Conservation (phyloP, 2,329 filamentous ascomycete genomes). For the Microthyrium microscopicum region DNA sequence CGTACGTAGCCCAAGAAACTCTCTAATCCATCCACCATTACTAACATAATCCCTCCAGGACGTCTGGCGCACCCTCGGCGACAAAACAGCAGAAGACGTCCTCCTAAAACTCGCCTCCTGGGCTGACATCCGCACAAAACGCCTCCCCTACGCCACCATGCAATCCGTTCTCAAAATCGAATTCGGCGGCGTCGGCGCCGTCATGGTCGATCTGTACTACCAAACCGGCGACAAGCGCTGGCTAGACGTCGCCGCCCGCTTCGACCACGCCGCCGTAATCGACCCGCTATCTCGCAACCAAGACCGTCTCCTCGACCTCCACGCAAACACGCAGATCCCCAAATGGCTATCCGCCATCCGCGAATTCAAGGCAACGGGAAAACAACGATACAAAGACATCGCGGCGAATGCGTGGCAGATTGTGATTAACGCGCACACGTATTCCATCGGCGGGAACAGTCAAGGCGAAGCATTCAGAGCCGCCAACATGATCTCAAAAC, state of each 20-base stretch:
- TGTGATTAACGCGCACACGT: no score
- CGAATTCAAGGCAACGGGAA: no score
- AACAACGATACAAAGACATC: no score
- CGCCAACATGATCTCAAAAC: no score
- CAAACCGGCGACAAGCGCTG: constrained; percentile 30
- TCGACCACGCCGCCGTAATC: constrained; percentile 33
- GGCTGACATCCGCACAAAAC: constrained; percentile 31
- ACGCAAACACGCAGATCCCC: constrained; percentile 39
- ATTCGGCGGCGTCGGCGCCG: constrained; percentile 38
- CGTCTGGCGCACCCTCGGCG: constrained; percentile 29
- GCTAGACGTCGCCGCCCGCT: constrained; percentile 31
- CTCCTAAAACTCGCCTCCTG: constrained; percentile 29
- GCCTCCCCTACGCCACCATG: constrained; percentile 28
- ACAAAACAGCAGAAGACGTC: constrained; percentile 26
- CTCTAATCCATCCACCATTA: no score
- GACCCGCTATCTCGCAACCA: constrained; percentile 28
- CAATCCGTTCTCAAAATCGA: constrained; percentile 32
- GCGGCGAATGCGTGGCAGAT: no score
- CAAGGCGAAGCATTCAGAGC: no score
- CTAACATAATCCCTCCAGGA: no score
- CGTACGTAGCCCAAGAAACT: no score
- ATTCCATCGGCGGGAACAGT: no score
- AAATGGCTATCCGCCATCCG: no score
- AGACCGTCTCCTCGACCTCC: constrained; percentile 31
- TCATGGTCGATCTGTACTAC: constrained; percentile 31